phyloP scores from a whole-genome alignment of 441 rosid genomes.

The Dalechampia spathulata region DNA sequence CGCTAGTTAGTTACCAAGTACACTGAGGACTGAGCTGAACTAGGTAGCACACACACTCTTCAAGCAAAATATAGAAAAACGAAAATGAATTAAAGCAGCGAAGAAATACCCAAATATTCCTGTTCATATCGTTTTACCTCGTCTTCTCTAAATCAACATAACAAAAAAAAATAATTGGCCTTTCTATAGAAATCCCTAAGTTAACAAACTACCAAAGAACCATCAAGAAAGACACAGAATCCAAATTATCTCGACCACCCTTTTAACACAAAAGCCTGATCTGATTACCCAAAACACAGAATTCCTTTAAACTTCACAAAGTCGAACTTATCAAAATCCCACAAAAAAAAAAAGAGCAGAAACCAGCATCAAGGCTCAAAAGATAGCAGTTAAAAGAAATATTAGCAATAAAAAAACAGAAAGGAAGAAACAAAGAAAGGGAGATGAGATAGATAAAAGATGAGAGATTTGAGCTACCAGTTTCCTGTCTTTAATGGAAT shows the following conservation, averaged over 20 bases:
- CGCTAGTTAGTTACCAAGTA: neutral
- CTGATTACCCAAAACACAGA: neutral
- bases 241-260: neutral
- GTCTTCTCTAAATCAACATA: neutral
- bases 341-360: neutral
- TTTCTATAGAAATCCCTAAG: neutral
- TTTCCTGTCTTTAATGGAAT: constrained; percentile 61
- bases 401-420: neutral
- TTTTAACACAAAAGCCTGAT: neutral
- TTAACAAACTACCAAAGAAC: neutral
- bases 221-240: neutral
- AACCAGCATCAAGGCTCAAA: neutral
- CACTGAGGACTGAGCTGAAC: neutral
- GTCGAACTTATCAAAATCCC: neutral
- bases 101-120: too few species aligned
- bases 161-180: constrained; percentile 11
- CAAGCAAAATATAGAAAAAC: neutral
- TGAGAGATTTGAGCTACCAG: constrained; percentile 44
- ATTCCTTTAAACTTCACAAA: neutral
- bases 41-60: neutral
- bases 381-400: neutral
- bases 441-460: neutral
- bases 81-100: neutral
- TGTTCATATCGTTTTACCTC: neutral
- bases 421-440: neutral